Base-by-base conservation (phyloP, 805 yeast species). In the Cyberlindnera bimundalis region DNA sequence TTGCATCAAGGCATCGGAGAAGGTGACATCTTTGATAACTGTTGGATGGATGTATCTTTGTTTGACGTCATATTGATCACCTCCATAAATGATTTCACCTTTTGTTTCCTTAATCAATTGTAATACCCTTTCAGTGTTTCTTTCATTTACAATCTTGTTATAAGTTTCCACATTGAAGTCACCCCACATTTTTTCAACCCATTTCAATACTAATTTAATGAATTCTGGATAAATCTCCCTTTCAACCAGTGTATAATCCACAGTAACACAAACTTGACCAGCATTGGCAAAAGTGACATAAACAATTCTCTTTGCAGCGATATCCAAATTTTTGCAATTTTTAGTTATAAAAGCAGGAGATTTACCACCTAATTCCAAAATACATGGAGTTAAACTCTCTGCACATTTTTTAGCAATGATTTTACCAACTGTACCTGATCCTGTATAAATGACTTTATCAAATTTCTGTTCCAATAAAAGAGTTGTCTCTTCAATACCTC, bases 251-350 rank as follows among this genome's bases (percentile, higher is more conserved):
- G 84, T 65, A 56, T 88, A 90, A 64, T 91, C 98, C 8, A 90
- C 84, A 9, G 96, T 85, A 29, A 87, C 84, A 67, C 97, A 90
- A 2, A 93, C 80, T 66, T 90, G 98, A 14, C 98, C 98, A 14
- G 84, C 76, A 58, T 88, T 91, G 24, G 76, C 64, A 56, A 81
- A 82, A 51, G 82, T 78, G 14, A 90, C 91, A 85, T 93, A 86
- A 1, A 74, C 71, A 13, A 87, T 64, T 62, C 97, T 75, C 48
- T 72, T 73, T 19, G 88, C 70, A 4, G 75, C 70, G 1, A 65
- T 60, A 9, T 62, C 55, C 27, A 79, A 51, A 42, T 76, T 57
- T 42, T 69, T 67, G 36, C 71, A 64, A 47, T 67, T 68, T 34
- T 66, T 71, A 37, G 88, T 73, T 10, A 90, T 66, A 52, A 89